Conservation (phyloP, 2,329 filamentous ascomycete species). For the Clarireedia homoeocarpa region DNA sequence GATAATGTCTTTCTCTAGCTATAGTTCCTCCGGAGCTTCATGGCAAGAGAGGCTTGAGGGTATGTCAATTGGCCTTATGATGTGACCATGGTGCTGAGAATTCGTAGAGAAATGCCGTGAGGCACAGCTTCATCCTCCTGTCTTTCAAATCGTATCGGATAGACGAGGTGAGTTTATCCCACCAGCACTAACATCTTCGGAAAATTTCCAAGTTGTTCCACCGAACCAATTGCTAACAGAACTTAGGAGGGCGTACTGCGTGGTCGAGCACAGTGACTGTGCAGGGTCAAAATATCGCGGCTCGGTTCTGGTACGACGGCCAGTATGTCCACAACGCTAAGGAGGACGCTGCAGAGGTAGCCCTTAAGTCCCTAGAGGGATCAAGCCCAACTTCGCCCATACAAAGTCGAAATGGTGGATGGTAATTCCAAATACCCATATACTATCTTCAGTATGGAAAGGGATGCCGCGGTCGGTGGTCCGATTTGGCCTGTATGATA, state of each 20-base stretch:
- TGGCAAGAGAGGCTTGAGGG: constrained; percentile 34
- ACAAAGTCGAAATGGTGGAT: constrained; percentile 31
- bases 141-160: constrained; percentile 67
- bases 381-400: constrained; percentile 36
- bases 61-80: constrained; percentile 21
- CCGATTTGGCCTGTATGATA: constrained; percentile 26
- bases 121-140: constrained; percentile 44
- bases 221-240: constrained; percentile 23
- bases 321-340: constrained; percentile 79
- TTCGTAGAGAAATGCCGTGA: constrained; percentile 49
- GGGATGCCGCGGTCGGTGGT: constrained; percentile 9
- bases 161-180: constrained; percentile 51
- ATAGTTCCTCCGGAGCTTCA: constrained; percentile 20
- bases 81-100: constrained; percentile 18
- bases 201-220: neutral
- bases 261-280: constrained; percentile 82
- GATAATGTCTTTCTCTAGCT: constrained; percentile 27
- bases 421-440: constrained; percentile 26
- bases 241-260: constrained; percentile 73
- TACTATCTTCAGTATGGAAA: neutral
- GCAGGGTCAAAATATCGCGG: constrained; percentile 54
- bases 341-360: constrained; percentile 86
- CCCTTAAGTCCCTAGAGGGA: constrained; percentile 48
- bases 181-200: neutral
- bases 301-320: constrained; percentile 87